A percentile compares a stretch with the other conserved stretches of the same genome.
Evolutionary conservation across 352 stramenopile genomes (phyloP).

Genomic region (Salisapilia sapeloensis): DNA sequence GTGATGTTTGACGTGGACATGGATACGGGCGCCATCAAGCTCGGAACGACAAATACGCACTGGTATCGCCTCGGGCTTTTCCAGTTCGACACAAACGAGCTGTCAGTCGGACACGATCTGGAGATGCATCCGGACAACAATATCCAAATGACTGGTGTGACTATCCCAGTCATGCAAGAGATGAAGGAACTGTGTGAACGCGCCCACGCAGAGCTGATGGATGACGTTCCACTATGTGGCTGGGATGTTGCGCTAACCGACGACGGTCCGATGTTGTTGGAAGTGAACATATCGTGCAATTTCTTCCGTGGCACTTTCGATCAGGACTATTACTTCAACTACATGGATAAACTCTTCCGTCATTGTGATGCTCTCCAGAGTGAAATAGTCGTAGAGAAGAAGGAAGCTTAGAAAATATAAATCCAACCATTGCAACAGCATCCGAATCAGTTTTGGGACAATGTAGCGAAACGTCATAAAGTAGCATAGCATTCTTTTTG

Average conservation of each 20-base stretch:
- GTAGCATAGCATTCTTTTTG: too few species aligned
- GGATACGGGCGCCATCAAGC: slow-evolving; percentile 83
- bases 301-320: slow-evolving; percentile 89
- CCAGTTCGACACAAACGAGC: slow-evolving; percentile 51
- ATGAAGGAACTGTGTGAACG: slow-evolving; percentile 71
- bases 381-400: too few species aligned
- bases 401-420: too few species aligned
- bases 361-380: slow-evolving; percentile 10
- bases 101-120: slow-evolving; percentile 76
- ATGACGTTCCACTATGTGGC: slow-evolving; percentile 82
- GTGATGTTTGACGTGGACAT: slow-evolving; percentile 98
- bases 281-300: slow-evolving; percentile 91
- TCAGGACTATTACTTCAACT: slow-evolving; percentile 74
- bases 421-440: too few species aligned
- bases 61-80: slow-evolving; percentile 86
- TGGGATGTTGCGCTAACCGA: slow-evolving; percentile 89
- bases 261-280: slow-evolving; percentile 73
- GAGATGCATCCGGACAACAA: slow-evolving; percentile 81
- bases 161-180: slow-evolving; percentile 79
- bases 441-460: too few species aligned
- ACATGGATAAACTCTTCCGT: slow-evolving; percentile 74
- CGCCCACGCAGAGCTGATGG: slow-evolving; percentile 84
- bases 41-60: slow-evolving; percentile 93
- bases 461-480: too few species aligned
- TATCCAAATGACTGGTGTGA: slow-evolving; percentile 70